Conservation (phyloP, 345 rosid species). For the Populus ilicifolia region DNA sequence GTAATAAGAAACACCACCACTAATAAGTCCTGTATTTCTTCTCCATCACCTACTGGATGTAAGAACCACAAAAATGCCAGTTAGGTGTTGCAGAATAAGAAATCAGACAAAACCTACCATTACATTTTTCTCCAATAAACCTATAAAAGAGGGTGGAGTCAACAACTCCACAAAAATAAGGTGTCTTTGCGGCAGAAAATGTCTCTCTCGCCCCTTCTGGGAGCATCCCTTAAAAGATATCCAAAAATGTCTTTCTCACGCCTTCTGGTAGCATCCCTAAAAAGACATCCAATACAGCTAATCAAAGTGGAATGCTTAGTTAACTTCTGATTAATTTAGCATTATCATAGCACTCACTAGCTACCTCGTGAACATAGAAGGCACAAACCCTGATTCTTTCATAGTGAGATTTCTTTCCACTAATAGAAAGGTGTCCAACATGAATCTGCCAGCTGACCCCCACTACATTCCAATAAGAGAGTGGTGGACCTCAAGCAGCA, state of each 20-base stretch:
- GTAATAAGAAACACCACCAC: conserved; percentile 6
- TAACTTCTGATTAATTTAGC: conserved; percentile 15
- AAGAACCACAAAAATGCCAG: neutral
- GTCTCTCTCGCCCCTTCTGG: too few relatives aligned
- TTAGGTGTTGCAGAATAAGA: neutral
- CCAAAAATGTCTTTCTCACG: neutral
- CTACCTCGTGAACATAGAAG: neutral
- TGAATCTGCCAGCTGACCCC: conserved; percentile 31
- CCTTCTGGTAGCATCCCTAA: conserved; percentile 23
- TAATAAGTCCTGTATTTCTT: conserved; percentile 8
- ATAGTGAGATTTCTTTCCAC: conserved; percentile 35
- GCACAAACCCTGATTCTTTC: neutral
- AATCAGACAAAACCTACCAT: neutral
- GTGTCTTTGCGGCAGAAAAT: conserved; percentile 14
- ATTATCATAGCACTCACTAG: conserved; percentile 17
- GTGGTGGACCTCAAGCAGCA: conserved; percentile 29
- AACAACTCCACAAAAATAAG: neutral
- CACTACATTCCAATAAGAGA: conserved; percentile 17
- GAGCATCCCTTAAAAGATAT: too few relatives aligned
- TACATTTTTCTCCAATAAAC: neutral
- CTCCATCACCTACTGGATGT: conserved; percentile 16
- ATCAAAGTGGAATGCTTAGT: conserved; percentile 31
- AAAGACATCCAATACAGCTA: conserved; percentile 8
- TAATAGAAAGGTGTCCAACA: conserved; percentile 24
- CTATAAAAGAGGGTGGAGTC: neutral